Evolutionary conservation across 371 early-diverging fungal species (phyloP).

Genomic region (Saksenaea vasiformis): DNA sequence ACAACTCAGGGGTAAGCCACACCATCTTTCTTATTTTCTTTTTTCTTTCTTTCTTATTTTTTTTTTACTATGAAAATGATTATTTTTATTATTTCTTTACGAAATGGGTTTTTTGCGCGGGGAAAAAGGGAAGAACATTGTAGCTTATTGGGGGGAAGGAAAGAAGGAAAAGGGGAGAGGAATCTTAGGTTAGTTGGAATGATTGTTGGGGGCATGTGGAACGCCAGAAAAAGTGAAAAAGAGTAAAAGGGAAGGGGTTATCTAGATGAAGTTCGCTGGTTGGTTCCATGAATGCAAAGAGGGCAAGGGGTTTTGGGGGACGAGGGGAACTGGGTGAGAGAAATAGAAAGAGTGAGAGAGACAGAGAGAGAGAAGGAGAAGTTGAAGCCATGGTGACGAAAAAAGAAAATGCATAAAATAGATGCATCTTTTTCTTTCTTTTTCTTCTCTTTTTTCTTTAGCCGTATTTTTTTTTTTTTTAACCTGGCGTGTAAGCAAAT

Average conservation of each 20-base stretch:
- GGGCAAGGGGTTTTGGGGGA: not conserved
- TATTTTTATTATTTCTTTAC: not conserved
- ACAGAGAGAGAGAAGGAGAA: not conserved
- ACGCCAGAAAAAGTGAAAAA: constrained; percentile 1
- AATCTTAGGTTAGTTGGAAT: not conserved
- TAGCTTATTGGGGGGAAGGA: not conserved
- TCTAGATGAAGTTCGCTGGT: constrained; percentile 5
- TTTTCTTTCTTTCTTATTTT: not conserved
- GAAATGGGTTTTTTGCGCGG: not conserved
- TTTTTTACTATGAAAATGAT: not conserved
- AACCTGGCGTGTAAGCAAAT: not conserved
- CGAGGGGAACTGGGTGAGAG: not conserved
- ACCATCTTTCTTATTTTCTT: not conserved
- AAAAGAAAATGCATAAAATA: constrained; percentile 3
- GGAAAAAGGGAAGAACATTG: not conserved
- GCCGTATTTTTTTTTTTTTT: not conserved
- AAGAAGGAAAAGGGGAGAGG: not conserved
- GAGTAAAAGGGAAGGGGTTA: not conserved
- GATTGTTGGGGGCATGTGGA: constrained; percentile 6
- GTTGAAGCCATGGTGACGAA: not conserved
- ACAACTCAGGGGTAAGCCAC: constrained; percentile 4
- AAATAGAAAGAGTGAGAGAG: not conserved
- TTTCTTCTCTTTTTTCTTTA: not conserved
- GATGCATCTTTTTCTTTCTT: not conserved
- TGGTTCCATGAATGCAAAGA: constrained; percentile 5